Base-by-base conservation (phyloP, 352 stramenopile species). In the Saprolegnia parasitica region DNA sequence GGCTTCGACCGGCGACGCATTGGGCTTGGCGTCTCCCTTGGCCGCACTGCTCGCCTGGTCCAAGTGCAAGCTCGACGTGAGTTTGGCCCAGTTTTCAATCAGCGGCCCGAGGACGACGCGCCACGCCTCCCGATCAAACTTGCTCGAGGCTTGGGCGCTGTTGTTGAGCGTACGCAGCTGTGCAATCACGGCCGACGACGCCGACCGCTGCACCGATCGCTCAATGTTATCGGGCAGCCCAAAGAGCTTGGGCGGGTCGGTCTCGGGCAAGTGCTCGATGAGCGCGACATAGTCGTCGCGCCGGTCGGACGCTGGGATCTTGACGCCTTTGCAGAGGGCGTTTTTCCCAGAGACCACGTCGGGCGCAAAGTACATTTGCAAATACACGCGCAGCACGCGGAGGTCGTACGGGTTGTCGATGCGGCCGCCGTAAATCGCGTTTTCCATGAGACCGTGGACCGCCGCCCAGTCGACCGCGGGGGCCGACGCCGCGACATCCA, bases 381-480 rank as follows among this genome's bases (percentile, higher is more conserved):
- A 73, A 55, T 97, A 97, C 40, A 81, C 90, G 8, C 84, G 81
- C 20, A 98, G 76, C 0, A 98, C 95, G 1, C 90, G 80, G 20
- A 97, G 65, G 55, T 98, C 95, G 72, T 96, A 97, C 52, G 84
- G 83, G 54, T 98, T 98, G 73, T 98, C 93, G 21, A 98, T 85
- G 16, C 95, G 86, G 4, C 95, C 93, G 32, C 95, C 95, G 72
- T 98, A 98, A 46, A 98, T 97, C 10, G 90, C 90, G 60, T 98
- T 97, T 77, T 98, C 93, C 89, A 98, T 98, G 26, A 98, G 73
- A 0, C 94, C 93, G 42, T 97, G 90, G 20, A 98, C 78, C n/a
- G 87, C 87, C 26, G 77, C 73, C 90, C 91, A 98, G 77, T 98
- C 90, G 26, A 96, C 95, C 5, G 29, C 71, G 10, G 58, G 72